phyloP scores from a whole-genome alignment of 2,329 filamentous ascomycete genomes.

The Colletotrichum salicis region DNA sequence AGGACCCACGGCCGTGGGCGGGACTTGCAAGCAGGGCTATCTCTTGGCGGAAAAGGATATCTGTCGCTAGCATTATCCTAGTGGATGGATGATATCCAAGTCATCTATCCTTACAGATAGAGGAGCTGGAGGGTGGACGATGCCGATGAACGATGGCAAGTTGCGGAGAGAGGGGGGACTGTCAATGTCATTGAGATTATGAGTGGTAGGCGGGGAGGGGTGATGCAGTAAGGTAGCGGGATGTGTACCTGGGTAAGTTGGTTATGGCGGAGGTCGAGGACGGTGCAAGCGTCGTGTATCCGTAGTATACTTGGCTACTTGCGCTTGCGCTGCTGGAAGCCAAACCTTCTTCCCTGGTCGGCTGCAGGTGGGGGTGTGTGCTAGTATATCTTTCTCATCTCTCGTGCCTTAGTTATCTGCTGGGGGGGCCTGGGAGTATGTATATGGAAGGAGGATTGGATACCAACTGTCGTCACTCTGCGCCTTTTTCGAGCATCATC shows the following conservation, averaged over 20 bases:
- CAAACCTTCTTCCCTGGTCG: slow-evolving; percentile 9
- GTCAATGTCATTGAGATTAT: neutral
- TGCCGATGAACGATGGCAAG: neutral
- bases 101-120: neutral
- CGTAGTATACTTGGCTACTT: neutral
- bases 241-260: neutral
- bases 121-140: neutral
- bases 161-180: neutral
- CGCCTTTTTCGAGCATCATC: neutral
- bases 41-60: slow-evolving; percentile 11
- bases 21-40: slow-evolving; percentile 22
- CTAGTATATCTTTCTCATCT: slow-evolving; percentile 19
- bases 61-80: neutral
- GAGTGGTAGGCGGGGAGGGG: neutral
- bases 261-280: neutral
- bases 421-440: neutral
- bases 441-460: neutral
- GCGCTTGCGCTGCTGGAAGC: slow-evolving; percentile 12
- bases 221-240: neutral
- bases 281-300: neutral
- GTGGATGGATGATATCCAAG: neutral
- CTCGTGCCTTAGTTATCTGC: slow-evolving; percentile 10
- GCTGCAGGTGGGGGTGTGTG: slow-evolving; percentile 23
- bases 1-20: slow-evolving; percentile 24
- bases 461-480: neutral